These are phyloP conservation scores for Cyclostephanos invisitatus DNA, from an alignment of 108 stramenopile species.

Conservation along the genomic window DNA sequence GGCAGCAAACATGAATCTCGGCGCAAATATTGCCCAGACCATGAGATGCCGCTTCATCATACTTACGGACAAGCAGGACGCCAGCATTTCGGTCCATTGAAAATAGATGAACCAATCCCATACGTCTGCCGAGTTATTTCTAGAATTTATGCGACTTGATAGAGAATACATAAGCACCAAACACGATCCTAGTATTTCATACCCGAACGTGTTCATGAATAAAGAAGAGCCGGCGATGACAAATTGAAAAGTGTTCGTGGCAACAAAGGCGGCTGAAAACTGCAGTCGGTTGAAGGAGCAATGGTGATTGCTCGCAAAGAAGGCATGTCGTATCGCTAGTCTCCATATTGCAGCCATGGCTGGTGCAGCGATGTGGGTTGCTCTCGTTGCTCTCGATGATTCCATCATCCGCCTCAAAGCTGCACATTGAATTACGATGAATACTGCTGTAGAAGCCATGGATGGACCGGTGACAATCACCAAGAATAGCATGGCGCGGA, in stretches of 20 bases:
- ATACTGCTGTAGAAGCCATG: conserved; percentile 52
- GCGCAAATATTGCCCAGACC: conserved; percentile 92
- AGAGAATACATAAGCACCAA: conserved; percentile 50
- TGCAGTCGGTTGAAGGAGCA: conserved; percentile 83
- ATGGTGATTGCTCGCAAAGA: conserved; percentile 84
- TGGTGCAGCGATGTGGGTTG: conserved; percentile 51
- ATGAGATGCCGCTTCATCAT: conserved; percentile 79
- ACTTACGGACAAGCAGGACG: conserved; percentile 77
- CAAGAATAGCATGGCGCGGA: conserved; percentile 49
- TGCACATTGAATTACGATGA: conserved; percentile 58
- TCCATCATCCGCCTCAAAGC: conserved; percentile 53
- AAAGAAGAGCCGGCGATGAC: conserved; percentile 68
- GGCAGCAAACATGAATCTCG: conserved; percentile 73
- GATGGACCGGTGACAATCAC: conserved; percentile 86
- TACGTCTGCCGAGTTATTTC: conserved; percentile 17
- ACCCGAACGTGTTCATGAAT: conserved; percentile 85
- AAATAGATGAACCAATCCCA: conserved; percentile 71
- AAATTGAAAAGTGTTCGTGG: conserved; percentile 72
- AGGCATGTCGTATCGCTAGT: conserved; percentile 65
- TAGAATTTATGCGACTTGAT: neutral
- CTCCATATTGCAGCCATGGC: conserved; percentile 72
- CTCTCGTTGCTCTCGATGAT: conserved; percentile 39
- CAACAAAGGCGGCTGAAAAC: conserved; percentile 83
- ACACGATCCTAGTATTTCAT: conserved; percentile 72
- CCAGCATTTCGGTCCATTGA: conserved; percentile 67